Conservation (phyloP, 2,329 filamentous ascomycete genomes). For the Trichocomaceae sp. region DNA sequence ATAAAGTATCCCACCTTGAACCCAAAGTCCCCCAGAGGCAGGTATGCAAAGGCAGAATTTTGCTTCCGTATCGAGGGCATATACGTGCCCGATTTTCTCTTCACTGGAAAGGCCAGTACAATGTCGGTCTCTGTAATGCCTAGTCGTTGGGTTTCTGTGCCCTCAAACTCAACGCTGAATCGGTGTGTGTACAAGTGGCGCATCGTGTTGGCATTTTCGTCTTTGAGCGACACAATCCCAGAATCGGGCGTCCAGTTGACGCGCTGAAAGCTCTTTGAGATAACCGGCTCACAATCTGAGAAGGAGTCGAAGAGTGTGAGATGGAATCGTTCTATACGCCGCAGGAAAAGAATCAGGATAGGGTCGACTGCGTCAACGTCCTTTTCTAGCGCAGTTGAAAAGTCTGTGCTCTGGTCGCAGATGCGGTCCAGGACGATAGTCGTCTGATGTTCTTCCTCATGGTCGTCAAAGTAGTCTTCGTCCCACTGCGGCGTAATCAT, state of each 20-base stretch:
- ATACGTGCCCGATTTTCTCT: neutral
- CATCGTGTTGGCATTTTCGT: constrained; percentile 4
- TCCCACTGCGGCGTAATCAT: constrained; percentile 12
- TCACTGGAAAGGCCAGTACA: constrained; percentile 6
- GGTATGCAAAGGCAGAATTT: constrained; percentile 9
- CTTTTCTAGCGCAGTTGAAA: constrained; percentile 6
- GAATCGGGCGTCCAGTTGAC: constrained; percentile 3
- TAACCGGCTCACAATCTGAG: neutral
- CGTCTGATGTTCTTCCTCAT: constrained; percentile 6
- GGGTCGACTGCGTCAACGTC: constrained; percentile 6
- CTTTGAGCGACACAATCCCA: constrained; percentile 7
- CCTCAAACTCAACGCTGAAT: neutral
- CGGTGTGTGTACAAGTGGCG: constrained; percentile 4
- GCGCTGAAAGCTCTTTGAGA: constrained; percentile 6
- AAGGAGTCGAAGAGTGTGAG: neutral
- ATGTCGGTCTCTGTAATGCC: constrained; percentile 4
- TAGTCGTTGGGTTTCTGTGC: constrained; percentile 4
- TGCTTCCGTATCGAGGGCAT: constrained; percentile 1
- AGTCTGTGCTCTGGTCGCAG: constrained; percentile 5
- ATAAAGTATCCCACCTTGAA: constrained; percentile 8
- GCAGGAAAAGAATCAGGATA: constrained; percentile 7
- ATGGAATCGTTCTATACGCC: constrained; percentile 8
- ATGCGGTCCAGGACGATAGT: constrained; percentile 8
- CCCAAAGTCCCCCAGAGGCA: constrained; percentile 10
- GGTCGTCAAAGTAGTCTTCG: constrained; percentile 6